Base-by-base conservation (phyloP, 1,284 basidiomycete species). In the Athelia sp. region DNA sequence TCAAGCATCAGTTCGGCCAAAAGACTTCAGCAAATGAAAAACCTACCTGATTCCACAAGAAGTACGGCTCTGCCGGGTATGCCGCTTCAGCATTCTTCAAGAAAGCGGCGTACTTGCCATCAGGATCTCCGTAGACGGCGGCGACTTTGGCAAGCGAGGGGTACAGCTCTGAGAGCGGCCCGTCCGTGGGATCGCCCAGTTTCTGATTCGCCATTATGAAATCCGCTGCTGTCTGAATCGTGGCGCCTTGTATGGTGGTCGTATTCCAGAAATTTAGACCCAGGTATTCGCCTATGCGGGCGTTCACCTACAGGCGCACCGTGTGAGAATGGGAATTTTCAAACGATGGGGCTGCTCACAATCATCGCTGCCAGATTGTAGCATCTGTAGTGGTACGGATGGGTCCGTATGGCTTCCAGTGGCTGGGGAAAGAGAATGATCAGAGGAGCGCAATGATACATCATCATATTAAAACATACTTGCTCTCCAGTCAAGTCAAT, bases 301-400 rank as follows among this genome's bases (percentile, higher is more conserved):
- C 79, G 53, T 78, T 81, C 3, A 78, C 78, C 81, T 83, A 52
- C 44, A 35, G 51, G 31, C n/a, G n/a, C 6, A 8, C n/a, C 4
- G 36, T 56, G 62, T 35, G 56, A 57, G 24, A 43, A 49, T 13
- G 29, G 9, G 15, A 29, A 3, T 14, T 35, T 43, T 23, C 47
- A 50, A 23, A 17, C 36, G 15, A n/a, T 31, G 46, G 45, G 15
- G n/a, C 36, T 4, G 56, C 78, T 65, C 56, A 83, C 81, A 47
- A 85, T 81, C 77, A 86, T 81, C 19, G 78, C 83, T 13, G 81
- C 81, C 23, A 87, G 66, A 56, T 86, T 86, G 64, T 82, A 85
- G 18, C 74, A 72, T 11, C 78, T 73, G 58, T 86, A 85, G 59
- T 85, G 83, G 58, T 78, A 84, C 3, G 82, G 80, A 15, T 78